Percentiles rank a stretch among this genome's conserved stretches.
Evolutionary conservation across 1,284 basidiomycete species (phyloP).

Genomic region (Ceratobasidium sp.): DNA sequence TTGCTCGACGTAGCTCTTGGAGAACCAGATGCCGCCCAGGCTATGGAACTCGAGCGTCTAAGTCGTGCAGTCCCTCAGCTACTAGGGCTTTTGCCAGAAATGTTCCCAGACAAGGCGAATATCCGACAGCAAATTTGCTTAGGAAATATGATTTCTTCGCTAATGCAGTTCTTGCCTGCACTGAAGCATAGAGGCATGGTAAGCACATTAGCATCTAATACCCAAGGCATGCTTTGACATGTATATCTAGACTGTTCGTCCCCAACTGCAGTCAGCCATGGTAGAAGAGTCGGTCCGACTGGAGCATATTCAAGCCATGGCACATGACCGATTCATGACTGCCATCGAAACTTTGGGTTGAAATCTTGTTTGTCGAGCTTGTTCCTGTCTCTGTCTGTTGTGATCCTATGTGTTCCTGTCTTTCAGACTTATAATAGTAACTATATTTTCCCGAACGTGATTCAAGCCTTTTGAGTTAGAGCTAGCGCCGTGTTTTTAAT

Average conservation of each 20-base stretch:
- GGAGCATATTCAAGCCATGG: conserved; percentile 60
- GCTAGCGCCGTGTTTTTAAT: not conserved
- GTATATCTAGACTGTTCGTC: conserved; percentile 44
- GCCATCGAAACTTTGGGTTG: conserved; percentile 27
- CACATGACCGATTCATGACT: conserved; percentile 54
- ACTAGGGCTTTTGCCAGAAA: conserved; percentile 72
- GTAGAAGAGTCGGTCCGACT: conserved; percentile 59
- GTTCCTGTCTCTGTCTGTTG: not conserved
- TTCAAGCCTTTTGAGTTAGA: not conserved
- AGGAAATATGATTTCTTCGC: conserved; percentile 70
- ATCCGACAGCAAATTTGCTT: conserved; percentile 69
- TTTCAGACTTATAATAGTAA: not conserved
- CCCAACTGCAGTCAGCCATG: conserved; percentile 53
- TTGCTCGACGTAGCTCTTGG: conserved; percentile 50
- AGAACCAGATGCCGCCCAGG: conserved; percentile 55
- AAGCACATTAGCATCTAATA: conserved; percentile 47
- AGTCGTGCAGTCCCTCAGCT: conserved; percentile 67
- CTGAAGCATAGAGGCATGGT: conserved; percentile 67
- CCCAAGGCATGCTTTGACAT: conserved; percentile 20
- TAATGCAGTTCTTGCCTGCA: conserved; percentile 67
- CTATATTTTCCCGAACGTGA: not conserved
- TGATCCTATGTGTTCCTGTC: not conserved
- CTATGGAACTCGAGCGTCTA: conserved; percentile 65
- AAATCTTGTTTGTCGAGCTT: not conserved
- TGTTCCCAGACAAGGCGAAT: conserved; percentile 63